Base-by-base conservation (phyloP, 148 eudicot species). In the Simmondsia chinensis region DNA sequence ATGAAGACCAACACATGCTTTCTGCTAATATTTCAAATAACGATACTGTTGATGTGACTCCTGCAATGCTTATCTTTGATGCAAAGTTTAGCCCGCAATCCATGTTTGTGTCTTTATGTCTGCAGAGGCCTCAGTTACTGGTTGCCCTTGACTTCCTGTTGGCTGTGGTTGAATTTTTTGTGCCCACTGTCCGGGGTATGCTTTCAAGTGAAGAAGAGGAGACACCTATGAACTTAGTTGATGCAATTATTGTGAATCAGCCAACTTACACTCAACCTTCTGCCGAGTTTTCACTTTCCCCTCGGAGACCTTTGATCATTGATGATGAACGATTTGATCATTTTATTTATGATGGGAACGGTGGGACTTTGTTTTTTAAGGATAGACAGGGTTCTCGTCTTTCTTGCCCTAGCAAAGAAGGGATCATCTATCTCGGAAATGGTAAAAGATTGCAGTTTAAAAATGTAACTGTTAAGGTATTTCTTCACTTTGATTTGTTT, bases 71-170 rank as follows among this genome's bases (percentile, higher is more conserved):
- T 38, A 82, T 91, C 55, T 64, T 91, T 44, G 97, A 91, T 72
- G 91, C 91, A 38, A 91, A 65, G 44, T 68, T 79, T 27, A 54
- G 54, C 59, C 70, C 78, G 47, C 25, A 48, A 22, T 74, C 69
- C 3, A 85, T 88, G 26, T 78, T 56, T 56, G 49, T 91, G 6
- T 79, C 78, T 65, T 45, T 91, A 39, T 73, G 87, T 56, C 43
- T 85, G 50, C 97, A 91, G 62, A 79, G 97, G 75, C 97, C 97
- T 35, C 97, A 82, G 33, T 60, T 91, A 63, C 95, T 91, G 28
- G 97, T 91, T 54, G 87, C 97, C 26, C 97, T 91, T 60, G 97
- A 91, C 61, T 91, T 91, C 59, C 77, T 91, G 33, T 49, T 91
- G 49, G 97, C 87, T 38, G 83, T 80, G 29, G 74, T 65, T 33